Evolutionary conservation across 129 eudicot species (phyloP).

Genomic region (Mikania micrantha): DNA sequence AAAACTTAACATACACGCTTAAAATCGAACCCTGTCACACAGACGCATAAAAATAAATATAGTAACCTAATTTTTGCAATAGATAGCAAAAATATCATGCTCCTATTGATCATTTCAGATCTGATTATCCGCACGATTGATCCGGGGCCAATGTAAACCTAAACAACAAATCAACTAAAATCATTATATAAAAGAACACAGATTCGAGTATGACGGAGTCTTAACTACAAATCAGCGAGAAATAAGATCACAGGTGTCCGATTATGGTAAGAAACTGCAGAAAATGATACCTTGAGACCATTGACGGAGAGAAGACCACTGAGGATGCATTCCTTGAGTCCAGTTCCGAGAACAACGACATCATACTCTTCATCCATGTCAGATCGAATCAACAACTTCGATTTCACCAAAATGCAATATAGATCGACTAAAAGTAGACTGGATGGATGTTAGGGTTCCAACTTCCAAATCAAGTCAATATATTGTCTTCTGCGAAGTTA

Average conservation of each 20-base stretch:
- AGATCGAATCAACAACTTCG: slow-evolving; percentile 9
- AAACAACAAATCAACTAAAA: slow-evolving; percentile 1
- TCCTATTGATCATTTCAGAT: slow-evolving; percentile 17
- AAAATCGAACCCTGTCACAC: not conserved
- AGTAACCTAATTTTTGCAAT: not conserved
- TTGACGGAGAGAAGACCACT: slow-evolving; percentile 90
- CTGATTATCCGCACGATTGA: slow-evolving; percentile 3
- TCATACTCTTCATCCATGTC: slow-evolving; percentile 86
- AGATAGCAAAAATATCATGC: not conserved
- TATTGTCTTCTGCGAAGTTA: too few species aligned
- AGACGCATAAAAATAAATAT: not conserved
- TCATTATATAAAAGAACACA: not conserved
- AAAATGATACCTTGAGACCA: slow-evolving; percentile 65
- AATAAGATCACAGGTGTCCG: not conserved
- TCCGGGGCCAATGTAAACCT: slow-evolving; percentile 13
- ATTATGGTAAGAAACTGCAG: not conserved
- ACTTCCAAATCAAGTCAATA: too few species aligned
- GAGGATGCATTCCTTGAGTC: slow-evolving; percentile 92
- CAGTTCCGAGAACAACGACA: slow-evolving; percentile 82
- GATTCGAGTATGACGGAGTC: not conserved
- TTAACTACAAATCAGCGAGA: slow-evolving; percentile 2
- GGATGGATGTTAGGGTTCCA: too few species aligned
- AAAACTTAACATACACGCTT: not conserved
- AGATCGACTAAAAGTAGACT: slow-evolving; percentile 1
- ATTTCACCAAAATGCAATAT: not conserved